A percentile compares a stretch with the other conserved stretches of the same genome.
Conservation (phyloP, 1,139 yeast species). For the Kurtzmaniella natalensis region DNA sequence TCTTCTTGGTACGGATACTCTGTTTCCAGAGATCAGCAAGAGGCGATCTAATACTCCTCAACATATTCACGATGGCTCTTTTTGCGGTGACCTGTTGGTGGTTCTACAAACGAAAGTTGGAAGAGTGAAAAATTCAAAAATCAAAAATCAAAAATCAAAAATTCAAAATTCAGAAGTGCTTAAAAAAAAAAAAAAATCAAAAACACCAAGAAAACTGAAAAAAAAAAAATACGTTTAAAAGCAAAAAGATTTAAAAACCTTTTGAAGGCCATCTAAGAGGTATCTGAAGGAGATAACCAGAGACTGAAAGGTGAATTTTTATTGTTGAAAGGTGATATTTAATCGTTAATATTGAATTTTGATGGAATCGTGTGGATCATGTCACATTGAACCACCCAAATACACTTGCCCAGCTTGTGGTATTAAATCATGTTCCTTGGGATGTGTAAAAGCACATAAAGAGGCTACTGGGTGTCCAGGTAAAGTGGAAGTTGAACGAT, state of each 20-base stretch:
- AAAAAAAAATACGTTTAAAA: neutral
- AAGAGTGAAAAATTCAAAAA: neutral
- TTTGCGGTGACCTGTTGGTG: neutral
- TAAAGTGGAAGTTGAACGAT: constrained; percentile 54
- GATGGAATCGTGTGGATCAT: constrained; percentile 42
- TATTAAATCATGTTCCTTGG: constrained; percentile 61
- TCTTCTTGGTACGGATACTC: constrained; percentile 10
- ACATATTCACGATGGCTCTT: neutral
- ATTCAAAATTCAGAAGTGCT: neutral
- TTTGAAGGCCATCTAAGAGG: no score
- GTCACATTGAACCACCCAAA: constrained; percentile 44
- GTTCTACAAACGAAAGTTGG: neutral
- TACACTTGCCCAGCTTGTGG: constrained; percentile 87
- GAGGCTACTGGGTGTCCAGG: constrained; percentile 63
- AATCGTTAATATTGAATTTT: no score
- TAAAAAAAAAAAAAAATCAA: no score
- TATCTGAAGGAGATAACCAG: no score
- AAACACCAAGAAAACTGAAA: no score
- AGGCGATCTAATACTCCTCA: neutral
- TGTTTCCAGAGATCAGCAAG: constrained; percentile 1
- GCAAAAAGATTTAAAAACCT: neutral
- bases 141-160: neutral
- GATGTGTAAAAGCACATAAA: constrained; percentile 73
- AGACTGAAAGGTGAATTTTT: no score
- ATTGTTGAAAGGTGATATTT: no score